Percentiles rank a stretch among this genome's conserved stretches.
Evolutionary conservation across 495 filamentous ascomycete genomes (phyloP).

Genomic region (Xylaria intraflava): DNA sequence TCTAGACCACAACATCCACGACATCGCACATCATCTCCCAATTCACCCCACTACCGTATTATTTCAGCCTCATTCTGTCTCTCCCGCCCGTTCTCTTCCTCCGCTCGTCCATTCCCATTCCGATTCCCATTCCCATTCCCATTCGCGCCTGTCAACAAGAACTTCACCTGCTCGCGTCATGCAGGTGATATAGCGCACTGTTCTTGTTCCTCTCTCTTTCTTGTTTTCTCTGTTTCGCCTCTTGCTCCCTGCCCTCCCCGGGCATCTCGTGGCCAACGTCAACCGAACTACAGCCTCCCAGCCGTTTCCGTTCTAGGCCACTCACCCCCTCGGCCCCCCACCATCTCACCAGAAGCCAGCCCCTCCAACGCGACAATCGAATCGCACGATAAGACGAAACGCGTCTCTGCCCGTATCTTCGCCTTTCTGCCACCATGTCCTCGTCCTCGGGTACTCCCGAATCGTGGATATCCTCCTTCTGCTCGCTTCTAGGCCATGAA

Average conservation of each 20-base stretch:
- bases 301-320: background rate
- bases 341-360: background rate
- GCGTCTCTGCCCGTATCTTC: background rate
- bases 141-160: background rate
- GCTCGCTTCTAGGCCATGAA: conserved; percentile 89
- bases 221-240: background rate
- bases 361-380: conserved; percentile 1
- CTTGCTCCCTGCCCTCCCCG: background rate
- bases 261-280: background rate
- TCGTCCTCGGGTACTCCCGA: conserved; percentile 80
- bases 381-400: background rate
- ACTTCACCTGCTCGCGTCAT: conserved; percentile 5
- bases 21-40: background rate
- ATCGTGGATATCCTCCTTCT: conserved; percentile 97
- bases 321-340: background rate
- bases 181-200: conserved; percentile 10
- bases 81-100: background rate
- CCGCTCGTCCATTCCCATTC: background rate
- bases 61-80: background rate
- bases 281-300: background rate
- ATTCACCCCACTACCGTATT: background rate
- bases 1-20: background rate
- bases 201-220: background rate
- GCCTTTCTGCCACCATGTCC: conserved; percentile 38
- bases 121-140: background rate